Percentiles rank a stretch among this genome's conserved stretches.
Conservation (phyloP, 305 asterid genomes). For the Fraxinus sp. region DNA sequence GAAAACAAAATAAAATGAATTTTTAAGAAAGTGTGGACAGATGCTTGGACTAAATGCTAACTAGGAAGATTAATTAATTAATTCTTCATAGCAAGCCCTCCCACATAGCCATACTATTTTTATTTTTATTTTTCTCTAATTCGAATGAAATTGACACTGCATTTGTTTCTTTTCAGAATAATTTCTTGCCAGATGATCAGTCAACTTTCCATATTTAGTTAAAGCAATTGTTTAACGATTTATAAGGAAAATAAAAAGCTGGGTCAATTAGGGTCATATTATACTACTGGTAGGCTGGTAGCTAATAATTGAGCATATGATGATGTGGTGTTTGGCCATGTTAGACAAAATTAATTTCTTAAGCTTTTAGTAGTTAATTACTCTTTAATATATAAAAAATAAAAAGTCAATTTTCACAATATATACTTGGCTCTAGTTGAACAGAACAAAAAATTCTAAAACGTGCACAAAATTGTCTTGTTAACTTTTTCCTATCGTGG, state of each 20-base stretch:
- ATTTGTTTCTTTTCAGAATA: conserved; percentile 22
- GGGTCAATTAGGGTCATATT: not conserved
- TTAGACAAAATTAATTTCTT: not conserved
- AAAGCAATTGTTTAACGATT: not conserved
- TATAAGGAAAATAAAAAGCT: not conserved
- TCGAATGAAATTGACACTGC: not conserved
- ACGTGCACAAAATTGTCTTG: not conserved
- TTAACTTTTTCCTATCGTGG: not conserved
- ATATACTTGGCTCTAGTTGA: not conserved
- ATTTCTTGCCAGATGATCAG: conserved; percentile 27
- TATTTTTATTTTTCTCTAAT: not conserved
- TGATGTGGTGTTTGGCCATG: not conserved
- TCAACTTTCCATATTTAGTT: conserved; percentile 1
- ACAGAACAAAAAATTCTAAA: too few relatives aligned
- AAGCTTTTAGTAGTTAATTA: not conserved
- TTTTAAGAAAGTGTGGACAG: conserved; percentile 31
- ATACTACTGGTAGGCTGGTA: not conserved
- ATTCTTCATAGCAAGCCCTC: not conserved
- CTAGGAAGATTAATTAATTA: not conserved
- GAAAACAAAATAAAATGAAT: not conserved
- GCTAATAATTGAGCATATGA: not conserved
- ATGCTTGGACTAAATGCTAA: conserved; percentile 28
- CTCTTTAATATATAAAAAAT: not conserved
- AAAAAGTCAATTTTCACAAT: not conserved
- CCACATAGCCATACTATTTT: not conserved